Percentiles rank a stretch among this genome's conserved stretches.
Conservation (phyloP, 306 rosid genomes). For the barrel medic (Medicago truncatula) region DNA sequence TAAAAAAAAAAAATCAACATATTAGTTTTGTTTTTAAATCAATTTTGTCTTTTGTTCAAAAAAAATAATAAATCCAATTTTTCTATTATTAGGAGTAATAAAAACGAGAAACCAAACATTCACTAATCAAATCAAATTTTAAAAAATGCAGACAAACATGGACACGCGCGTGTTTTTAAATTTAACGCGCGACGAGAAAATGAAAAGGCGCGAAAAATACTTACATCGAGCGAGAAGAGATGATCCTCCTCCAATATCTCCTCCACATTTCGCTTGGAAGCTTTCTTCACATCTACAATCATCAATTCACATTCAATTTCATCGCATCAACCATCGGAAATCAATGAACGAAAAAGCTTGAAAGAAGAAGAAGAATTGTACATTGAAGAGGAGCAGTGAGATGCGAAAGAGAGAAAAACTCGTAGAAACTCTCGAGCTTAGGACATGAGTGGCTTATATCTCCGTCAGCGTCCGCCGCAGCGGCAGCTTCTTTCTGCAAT, state of each 20-base stretch:
- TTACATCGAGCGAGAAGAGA: slow-evolving; percentile 86
- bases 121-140: neutral
- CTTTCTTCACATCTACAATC: slow-evolving; percentile 74
- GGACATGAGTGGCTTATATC: slow-evolving; percentile 81
- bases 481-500: slow-evolving; percentile 49
- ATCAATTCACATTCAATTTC: neutral
- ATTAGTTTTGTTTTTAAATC: no score
- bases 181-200: neutral
- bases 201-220: slow-evolving; percentile 25
- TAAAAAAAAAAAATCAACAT: no score
- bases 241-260: slow-evolving; percentile 71
- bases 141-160: neutral
- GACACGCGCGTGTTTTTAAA: neutral
- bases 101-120: neutral
- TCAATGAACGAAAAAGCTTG: neutral
- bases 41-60: no score
- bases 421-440: slow-evolving; percentile 86
- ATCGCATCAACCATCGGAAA: neutral
- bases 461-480: slow-evolving; percentile 55
- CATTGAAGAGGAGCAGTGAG: slow-evolving; percentile 91
- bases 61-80: no score
- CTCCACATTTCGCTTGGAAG: slow-evolving; percentile 60
- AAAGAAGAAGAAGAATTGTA: slow-evolving; percentile 38
- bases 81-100: no score
- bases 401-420: slow-evolving; percentile 90